Conservation (phyloP, 495 filamentous ascomycete species). For the Penicillium diatomitis region DNA sequence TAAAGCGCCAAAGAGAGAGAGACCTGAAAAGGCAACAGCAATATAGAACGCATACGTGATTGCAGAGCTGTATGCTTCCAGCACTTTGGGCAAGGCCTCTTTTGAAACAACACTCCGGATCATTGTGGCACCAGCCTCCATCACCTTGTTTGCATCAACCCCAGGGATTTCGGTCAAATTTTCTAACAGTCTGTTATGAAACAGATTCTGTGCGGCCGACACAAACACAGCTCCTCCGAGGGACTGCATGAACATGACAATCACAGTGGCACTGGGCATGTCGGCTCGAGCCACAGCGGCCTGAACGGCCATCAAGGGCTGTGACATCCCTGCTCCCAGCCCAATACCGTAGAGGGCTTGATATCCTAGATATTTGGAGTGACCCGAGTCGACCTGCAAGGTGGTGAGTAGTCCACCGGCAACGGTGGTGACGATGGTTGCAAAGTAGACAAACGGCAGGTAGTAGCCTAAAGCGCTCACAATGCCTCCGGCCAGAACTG, state of each 20-base stretch:
- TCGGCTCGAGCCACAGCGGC: conserved; percentile 47
- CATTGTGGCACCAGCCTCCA: background rate
- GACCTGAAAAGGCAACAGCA: background rate
- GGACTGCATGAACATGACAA: conserved; percentile 51
- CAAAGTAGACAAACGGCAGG: conserved; percentile 1
- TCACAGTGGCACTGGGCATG: conserved; percentile 49
- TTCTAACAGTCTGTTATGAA: background rate
- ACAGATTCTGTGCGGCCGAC: conserved; percentile 42
- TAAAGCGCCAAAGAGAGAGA: background rate
- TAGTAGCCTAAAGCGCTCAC: conserved; percentile 5
- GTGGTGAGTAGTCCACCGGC: background rate
- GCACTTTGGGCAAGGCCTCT: background rate
- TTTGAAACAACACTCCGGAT: background rate
- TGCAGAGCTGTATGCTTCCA: background rate
- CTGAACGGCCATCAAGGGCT: conserved; percentile 42
- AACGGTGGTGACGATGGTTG: background rate
- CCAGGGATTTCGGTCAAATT: background rate
- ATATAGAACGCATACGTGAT: background rate
- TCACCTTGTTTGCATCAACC: background rate
- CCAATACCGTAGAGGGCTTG: background rate
- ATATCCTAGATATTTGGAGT: background rate
- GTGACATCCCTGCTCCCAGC: background rate
- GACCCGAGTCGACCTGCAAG: background rate
- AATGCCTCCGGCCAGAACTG: background rate
- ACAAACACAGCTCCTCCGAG: conserved; percentile 58